Conservation (phyloP, 2,329 filamentous ascomycete species). For the Hawksworthiomyces lignivorus region DNA sequence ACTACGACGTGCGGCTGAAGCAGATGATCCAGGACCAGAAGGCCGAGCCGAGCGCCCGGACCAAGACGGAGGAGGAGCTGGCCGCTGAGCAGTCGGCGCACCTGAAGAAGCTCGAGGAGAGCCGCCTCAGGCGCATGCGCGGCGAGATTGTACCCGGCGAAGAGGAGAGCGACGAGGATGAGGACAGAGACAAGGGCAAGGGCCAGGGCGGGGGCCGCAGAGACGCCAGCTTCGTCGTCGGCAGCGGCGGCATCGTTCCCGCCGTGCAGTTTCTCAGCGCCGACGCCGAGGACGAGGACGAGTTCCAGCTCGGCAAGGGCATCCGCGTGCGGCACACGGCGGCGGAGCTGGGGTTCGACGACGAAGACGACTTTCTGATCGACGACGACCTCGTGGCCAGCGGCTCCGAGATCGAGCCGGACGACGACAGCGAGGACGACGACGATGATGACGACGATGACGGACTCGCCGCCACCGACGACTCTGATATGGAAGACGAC, state of each 20-base stretch:
- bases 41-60: constrained; percentile 77
- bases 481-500: constrained; percentile 48
- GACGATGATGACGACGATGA: constrained; percentile 29
- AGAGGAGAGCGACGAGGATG: constrained; percentile 45
- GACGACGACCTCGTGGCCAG: constrained; percentile 84
- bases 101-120: constrained; percentile 74
- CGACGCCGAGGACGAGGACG: constrained; percentile 42
- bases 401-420: constrained; percentile 59
- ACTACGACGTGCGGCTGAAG: constrained; percentile 79
- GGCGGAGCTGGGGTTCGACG: constrained; percentile 67
- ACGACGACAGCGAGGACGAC: constrained; percentile 46
- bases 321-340: constrained; percentile 50
- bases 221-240: too few relatives aligned
- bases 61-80: constrained; percentile 85
- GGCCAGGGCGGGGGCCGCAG: too few relatives aligned
- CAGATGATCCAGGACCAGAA: constrained; percentile 78
- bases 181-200: constrained; percentile 51
- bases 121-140: constrained; percentile 76
- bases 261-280: constrained; percentile 17
- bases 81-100: constrained; percentile 68
- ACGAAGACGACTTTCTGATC: constrained; percentile 89
- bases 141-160: constrained; percentile 67
- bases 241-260: constrained; percentile 53
- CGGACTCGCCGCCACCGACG: constrained; percentile 46
- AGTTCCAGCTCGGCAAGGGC: constrained; percentile 53